Evolutionary conservation across 345 rosid genomes (phyloP), one percentile per base, ranked within the genome.

Genomic region (Microcos paniculata): DNA sequence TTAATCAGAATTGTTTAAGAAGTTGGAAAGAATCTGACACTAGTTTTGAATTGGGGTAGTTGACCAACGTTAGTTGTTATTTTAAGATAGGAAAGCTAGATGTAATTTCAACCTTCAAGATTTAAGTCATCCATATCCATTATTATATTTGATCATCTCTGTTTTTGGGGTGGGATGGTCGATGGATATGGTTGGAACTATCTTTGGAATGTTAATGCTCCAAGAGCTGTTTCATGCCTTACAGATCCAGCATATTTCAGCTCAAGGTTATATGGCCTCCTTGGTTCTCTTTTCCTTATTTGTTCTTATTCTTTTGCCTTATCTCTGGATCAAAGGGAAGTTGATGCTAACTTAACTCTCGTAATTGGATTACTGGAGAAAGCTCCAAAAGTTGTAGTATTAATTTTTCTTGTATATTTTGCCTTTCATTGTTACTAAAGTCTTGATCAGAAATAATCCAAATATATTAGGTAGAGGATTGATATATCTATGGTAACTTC

Each of bases 11-110:
- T 26, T 28, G 14, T 46, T 68, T 38, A 45, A 67, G 72, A 48
- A 48, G 52, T 48, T 68, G 16, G 3, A 18, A 28, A 48, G 15
- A 30, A 68, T 3, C 10, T 48, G 35, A 43, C 33, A 8, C 53
- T 67, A 10, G 46, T 67, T 67, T 45, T 28, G 53, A 67, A 67
- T 45, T 67, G 55, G 35, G 55, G 26, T 43, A 13, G 71, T 67
- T 45, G 55, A 45, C 71, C 21, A 62, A 10, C 46, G 45, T 67
- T 67, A 67, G 38, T 67, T 62, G 16, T 45, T 66, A 26, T 49
- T 24, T 19, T 43, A 26, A 66, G 35, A 66, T 66, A 66, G 38
- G 71, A 12, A 66, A 66, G 53, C 12, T 10, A 45, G 53, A 66
- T 24, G 33, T 45, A 66, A 26, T 45, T 43, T 45, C 16, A 67